These are phyloP conservation scores for Arthrocladium fulminans DNA, from an alignment of 2,329 filamentous ascomycete genomes.

Conservation along the genomic window DNA sequence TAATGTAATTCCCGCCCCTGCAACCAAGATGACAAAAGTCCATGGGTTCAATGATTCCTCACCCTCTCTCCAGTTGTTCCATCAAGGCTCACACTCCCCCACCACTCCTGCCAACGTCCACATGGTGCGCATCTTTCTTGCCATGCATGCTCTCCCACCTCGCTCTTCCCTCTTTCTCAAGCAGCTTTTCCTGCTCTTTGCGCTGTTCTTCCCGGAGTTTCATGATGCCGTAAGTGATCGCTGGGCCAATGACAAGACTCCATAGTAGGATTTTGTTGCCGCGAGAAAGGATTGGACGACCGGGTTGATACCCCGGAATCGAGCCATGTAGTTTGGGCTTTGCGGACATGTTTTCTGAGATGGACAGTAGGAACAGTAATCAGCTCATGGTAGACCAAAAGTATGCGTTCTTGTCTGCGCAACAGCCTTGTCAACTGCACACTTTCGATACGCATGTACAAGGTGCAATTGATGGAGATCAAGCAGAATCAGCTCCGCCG, in stretches of 20 bases:
- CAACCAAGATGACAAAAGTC: too few species aligned
- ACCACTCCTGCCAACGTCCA: slow-evolving; percentile 2
- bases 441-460: too few species aligned
- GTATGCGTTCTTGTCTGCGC: too few species aligned
- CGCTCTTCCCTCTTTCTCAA: slow-evolving; percentile 9
- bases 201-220: slow-evolving; percentile 1
- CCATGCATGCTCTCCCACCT: slow-evolving; percentile 6
- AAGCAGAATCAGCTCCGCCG: too few species aligned
- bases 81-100: not conserved
- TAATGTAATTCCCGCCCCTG: too few species aligned
- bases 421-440: too few species aligned
- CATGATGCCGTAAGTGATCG: slow-evolving; percentile 3
- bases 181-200: slow-evolving; percentile 1
- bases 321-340: slow-evolving; percentile 1
- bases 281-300: slow-evolving; percentile 3
- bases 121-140: not conserved
- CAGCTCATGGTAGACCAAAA: too few species aligned
- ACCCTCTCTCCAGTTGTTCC: too few species aligned
- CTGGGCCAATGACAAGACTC: slow-evolving; percentile 2
- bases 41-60: too few species aligned
- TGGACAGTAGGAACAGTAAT: too few species aligned
- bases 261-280: slow-evolving; percentile 4
- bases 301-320: slow-evolving; percentile 8
- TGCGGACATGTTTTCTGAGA: too few species aligned
- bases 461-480: too few species aligned